phyloP scores from a whole-genome alignment of 2,329 filamentous ascomycete genomes.

The Microdochium bolleyi region DNA sequence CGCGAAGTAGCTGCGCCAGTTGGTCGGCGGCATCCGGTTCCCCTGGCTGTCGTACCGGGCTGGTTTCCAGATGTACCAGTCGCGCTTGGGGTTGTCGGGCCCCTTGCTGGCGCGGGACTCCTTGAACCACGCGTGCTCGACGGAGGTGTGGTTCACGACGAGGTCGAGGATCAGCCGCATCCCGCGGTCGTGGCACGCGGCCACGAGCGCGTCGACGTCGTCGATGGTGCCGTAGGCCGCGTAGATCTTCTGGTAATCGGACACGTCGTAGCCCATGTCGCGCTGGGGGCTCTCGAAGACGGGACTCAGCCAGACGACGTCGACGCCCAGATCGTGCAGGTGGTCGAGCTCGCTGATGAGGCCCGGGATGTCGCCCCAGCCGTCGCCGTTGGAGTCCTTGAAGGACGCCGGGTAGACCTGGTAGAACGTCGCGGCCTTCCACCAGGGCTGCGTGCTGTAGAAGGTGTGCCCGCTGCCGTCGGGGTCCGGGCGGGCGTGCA shows the following conservation, averaged over 20 bases:
- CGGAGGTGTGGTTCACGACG: constrained; percentile 62
- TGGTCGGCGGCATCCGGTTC: constrained; percentile 50
- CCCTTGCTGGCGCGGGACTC: constrained; percentile 40
- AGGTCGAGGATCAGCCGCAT: constrained; percentile 66
- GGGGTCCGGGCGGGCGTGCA: background rate
- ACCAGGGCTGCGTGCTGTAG: constrained; percentile 29
- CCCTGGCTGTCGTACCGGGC: constrained; percentile 44
- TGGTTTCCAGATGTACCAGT: constrained; percentile 61
- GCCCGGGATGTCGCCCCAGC: constrained; percentile 58
- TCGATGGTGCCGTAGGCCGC: constrained; percentile 57
- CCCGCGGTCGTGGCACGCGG: constrained; percentile 46
- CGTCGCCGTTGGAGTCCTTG: constrained; percentile 49
- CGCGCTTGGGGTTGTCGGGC: constrained; percentile 40
- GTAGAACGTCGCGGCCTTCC: constrained; percentile 37
- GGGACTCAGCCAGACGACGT: constrained; percentile 52
- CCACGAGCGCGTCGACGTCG: constrained; percentile 58
- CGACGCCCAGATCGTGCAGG: constrained; percentile 50
- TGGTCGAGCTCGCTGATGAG: constrained; percentile 59
- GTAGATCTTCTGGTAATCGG: constrained; percentile 60
- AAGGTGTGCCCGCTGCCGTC: constrained; percentile 14
- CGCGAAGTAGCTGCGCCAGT: constrained; percentile 40
- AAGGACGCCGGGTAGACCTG: constrained; percentile 53
- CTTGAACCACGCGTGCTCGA: constrained; percentile 50
- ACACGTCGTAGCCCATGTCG: constrained; percentile 70
- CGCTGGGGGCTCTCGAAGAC: constrained; percentile 49